Evolutionary conservation across 2,329 filamentous ascomycete species (phyloP).

Genomic region (Fusarium ambrosium): DNA sequence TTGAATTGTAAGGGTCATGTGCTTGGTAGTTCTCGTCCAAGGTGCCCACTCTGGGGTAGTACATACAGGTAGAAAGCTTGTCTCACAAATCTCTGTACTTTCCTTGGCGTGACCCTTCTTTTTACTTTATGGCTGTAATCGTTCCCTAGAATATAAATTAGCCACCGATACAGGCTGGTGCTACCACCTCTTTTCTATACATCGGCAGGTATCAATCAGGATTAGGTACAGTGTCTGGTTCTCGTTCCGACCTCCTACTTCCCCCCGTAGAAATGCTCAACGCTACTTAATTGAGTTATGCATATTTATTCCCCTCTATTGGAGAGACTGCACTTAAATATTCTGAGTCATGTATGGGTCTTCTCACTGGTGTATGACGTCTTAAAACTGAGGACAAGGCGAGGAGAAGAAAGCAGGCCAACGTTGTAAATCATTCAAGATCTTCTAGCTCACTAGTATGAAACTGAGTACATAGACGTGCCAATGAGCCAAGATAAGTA

Average conservation of each 20-base stretch:
- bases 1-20: not conserved
- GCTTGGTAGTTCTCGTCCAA: not conserved
- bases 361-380: not conserved
- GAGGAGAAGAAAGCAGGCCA: not conserved
- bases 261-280: too few species aligned
- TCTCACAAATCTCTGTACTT: not conserved
- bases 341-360: not conserved
- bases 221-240: not conserved
- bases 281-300: too few species aligned
- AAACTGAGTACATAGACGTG: not conserved
- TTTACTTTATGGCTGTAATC: not conserved
- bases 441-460: not conserved
- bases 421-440: not conserved
- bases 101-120: not conserved
- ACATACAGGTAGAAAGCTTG: not conserved
- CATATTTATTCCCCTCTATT: too few species aligned
- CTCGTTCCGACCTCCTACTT: too few species aligned
- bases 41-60: slow-evolving; percentile 4
- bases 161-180: not conserved
- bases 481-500: not conserved
- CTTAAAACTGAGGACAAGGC: not conserved
- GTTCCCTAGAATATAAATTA: not conserved
- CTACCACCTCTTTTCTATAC: not conserved
- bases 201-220: not conserved
- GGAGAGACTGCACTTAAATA: too few species aligned